Base-by-base conservation (phyloP, 2,329 filamentous ascomycete genomes). In the Bipolaris oryzae region DNA sequence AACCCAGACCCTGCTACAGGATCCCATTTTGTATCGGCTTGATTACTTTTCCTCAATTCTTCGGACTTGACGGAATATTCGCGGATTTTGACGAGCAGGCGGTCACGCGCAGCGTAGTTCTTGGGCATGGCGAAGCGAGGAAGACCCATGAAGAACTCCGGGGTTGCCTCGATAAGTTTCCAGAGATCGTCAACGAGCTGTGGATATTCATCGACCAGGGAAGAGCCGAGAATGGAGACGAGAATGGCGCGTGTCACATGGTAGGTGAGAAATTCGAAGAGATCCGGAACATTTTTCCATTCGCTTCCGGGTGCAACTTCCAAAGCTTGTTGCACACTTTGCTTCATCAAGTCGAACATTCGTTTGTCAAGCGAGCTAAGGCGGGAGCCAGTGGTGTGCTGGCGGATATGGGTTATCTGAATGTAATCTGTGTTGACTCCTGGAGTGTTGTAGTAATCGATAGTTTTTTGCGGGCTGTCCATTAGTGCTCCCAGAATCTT, bases 401-500 rank as follows among this genome's bases (percentile, higher is more conserved):
- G 55, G 5, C 63, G 47, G 20, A 66, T 58, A 18, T 66, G 62
- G 2, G 55, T 33, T 7, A 49, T 62, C 10, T 60, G 57, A n/a
- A 58, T 48, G 21, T 62, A 28, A 18, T 64, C 62, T 5, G 37
- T 52, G 3, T 59, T 51, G 11, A 50, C 46, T 10, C 45, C n/a
- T 5, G 45, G 59, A 0, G 53, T 50, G 10, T 42, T 58, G 31
- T 67, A 66, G 44, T 59, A 56, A 4, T 66, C 55, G 13, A 67
- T 41, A 2, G 61, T 53, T 16, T 43, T 45, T n/a, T 60, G 39
- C 0, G 64, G 64, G 31, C 61, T 63, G 7, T 56, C 60, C 50
- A 67, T 57, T 25, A 67, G 15, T 13, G 61, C 58, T 9, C 53
- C 50, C 39, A 67, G 31, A 13, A 67, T 64, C 41, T 52, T 57